phyloP scores from a whole-genome alignment of 495 filamentous ascomycete species.

The Tuber borchii region DNA sequence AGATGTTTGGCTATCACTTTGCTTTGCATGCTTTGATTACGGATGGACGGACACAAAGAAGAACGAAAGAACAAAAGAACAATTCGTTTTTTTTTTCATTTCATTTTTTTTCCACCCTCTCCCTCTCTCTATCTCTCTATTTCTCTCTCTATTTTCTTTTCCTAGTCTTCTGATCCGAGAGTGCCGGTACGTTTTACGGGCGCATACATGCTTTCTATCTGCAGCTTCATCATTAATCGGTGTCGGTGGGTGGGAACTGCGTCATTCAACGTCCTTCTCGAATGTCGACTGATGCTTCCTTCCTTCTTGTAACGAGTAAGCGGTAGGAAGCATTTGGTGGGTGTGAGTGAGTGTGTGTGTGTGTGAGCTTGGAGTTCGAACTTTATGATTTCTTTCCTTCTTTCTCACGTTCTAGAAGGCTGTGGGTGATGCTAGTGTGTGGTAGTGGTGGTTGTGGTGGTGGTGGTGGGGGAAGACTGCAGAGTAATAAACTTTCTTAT shows the following conservation, averaged over 20 bases:
- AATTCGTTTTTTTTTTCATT: neutral
- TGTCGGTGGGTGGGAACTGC: conserved; percentile 17
- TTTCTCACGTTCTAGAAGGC: neutral
- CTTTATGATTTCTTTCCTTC: neutral
- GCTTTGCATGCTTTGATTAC: too few relatives aligned
- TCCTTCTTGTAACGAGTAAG: neutral
- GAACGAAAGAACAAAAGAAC: too few relatives aligned
- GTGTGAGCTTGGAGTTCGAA: neutral
- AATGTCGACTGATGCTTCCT: conserved; percentile 7
- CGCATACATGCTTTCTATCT: neutral
- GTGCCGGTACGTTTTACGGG: conserved; percentile 1
- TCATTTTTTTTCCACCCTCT: too few relatives aligned
- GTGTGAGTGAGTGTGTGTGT: neutral
- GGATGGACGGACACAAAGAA: too few relatives aligned
- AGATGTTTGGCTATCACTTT: too few relatives aligned
- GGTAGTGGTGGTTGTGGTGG: too few relatives aligned
- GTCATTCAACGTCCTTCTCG: conserved; percentile 33
- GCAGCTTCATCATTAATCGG: conserved; percentile 15
- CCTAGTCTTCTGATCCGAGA: conserved; percentile 31
- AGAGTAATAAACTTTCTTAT: neutral
- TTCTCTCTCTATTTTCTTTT: neutral
- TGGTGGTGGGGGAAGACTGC: too few relatives aligned
- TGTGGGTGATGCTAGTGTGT: too few relatives aligned
- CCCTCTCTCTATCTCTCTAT: neutral
- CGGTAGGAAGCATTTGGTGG: neutral